Conservation (phyloP, 345 rosid genomes). For the Brassica rapa region DNA sequence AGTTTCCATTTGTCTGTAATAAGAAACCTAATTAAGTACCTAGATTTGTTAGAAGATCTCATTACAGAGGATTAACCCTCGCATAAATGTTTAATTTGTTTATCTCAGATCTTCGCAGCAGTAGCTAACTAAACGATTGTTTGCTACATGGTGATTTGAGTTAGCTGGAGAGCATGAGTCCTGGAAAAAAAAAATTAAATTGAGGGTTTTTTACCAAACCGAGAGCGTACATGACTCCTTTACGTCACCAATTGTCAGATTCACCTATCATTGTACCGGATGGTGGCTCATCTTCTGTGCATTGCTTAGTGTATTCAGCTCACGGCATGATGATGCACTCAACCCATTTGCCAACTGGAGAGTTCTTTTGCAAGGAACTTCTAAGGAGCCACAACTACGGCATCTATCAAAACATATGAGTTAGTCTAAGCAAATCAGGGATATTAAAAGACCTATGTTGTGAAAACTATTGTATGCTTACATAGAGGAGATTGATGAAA, state of each 20-base stretch:
- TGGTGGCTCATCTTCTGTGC: slow-evolving; percentile 79
- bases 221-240: slow-evolving; percentile 50
- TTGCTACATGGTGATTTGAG: no score
- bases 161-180: no score
- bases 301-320: slow-evolving; percentile 69
- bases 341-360: slow-evolving; percentile 69
- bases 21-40: no score
- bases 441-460: background rate
- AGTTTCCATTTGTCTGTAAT: no score
- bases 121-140: no score
- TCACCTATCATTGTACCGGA: slow-evolving; percentile 92
- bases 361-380: slow-evolving; percentile 70
- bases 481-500: background rate
- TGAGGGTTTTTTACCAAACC: no score
- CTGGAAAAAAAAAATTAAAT: no score
- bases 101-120: no score
- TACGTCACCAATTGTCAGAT: slow-evolving; percentile 76
- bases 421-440: slow-evolving; percentile 4
- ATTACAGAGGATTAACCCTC: no score
- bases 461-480: background rate
- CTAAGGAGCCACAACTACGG: slow-evolving; percentile 60
- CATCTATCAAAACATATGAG: slow-evolving; percentile 45
- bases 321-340: slow-evolving; percentile 76
- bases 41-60: no score
- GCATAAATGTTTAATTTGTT: no score